A percentile compares a stretch with the other conserved stretches of the same genome.
Evolutionary conservation across 2,329 filamentous ascomycete species (phyloP).

Genomic region (Fusarium haematococcum): DNA sequence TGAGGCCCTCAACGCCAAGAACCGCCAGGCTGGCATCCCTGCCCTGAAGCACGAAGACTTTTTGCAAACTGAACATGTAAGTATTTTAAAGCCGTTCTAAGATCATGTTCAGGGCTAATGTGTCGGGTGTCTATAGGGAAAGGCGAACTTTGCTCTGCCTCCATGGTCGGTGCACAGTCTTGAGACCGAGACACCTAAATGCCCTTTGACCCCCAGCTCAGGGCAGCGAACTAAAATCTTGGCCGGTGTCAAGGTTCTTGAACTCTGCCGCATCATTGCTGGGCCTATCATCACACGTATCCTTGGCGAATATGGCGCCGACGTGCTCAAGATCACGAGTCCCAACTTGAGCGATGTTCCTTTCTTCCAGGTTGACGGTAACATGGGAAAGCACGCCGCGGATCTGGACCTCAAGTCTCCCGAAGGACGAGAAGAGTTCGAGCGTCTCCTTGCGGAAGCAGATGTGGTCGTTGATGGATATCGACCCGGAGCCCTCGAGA

Average conservation of each 20-base stretch:
- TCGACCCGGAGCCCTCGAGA: conserved; percentile 72
- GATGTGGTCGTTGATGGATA: conserved; percentile 78
- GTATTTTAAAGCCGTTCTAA: background rate
- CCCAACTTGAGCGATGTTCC: conserved; percentile 76
- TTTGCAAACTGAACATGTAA: conserved; percentile 60
- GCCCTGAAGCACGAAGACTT: conserved; percentile 72
- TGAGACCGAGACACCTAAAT: conserved; percentile 61
- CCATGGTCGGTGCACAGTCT: conserved; percentile 64
- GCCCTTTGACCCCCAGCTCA: conserved; percentile 48
- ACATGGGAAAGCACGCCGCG: conserved; percentile 76
- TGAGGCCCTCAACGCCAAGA: conserved; percentile 66
- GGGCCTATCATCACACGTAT: conserved; percentile 78
- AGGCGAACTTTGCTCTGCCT: conserved; percentile 53
- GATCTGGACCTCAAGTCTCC: conserved; percentile 71
- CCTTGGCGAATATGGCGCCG: conserved; percentile 80
- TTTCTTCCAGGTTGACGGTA: conserved; percentile 79
- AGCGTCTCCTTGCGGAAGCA: conserved; percentile 68
- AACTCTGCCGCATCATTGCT: conserved; percentile 81
- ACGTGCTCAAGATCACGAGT: conserved; percentile 78
- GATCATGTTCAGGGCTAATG: background rate
- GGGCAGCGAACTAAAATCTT: conserved; percentile 49
- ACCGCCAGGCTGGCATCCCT: conserved; percentile 70
- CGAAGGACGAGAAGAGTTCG: conserved; percentile 66
- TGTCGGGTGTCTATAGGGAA: conserved; percentile 54
- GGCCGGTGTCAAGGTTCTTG: conserved; percentile 77